Evolutionary conservation across 352 stramenopile species (phyloP), one percentile per base, ranked within the genome.

Genomic region (Phytophthora multivora): DNA sequence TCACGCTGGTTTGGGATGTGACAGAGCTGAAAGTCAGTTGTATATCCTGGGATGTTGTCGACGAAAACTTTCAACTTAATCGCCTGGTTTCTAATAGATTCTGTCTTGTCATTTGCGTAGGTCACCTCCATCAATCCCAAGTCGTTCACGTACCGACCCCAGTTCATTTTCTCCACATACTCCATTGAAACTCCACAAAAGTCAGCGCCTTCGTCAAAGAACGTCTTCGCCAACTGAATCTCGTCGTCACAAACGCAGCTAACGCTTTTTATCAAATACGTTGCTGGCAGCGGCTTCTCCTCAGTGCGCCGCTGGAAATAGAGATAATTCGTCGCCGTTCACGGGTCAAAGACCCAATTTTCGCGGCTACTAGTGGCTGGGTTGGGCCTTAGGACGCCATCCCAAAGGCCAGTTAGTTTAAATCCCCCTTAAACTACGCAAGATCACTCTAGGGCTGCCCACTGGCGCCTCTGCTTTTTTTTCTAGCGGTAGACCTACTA

Each of bases 371-470:
- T 23, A 31, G 7, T 50, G 55, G 54, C 19, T 50, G n/a, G n/a
- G n/a, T n/a, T n/a, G n/a, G n/a, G n/a, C n/a, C n/a, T n/a, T 43
- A 42, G 55, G 36, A 50, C 7, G 33, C 33, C 43, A 54, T 48
- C 23, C n/a, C 42, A 6, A 48, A 12, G 45, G 23, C 45, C 35
- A 3, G 4, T 35, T 63, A 63, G 55, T 63, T 63, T 63, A 55
- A 56, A 63, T 55, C 36, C 1, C 23, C n/a, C 6, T 55, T 63
- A 5, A 56, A n/a, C 26, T 63, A 43, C 0, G 35, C 15, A 0
- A 63, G 6, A 12, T 51, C 16, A 11, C n/a, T 23, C 18, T 50
- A n/a, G n/a, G n/a, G n/a, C n/a, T n/a, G n/a, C n/a, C n/a, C n/a
- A n/a, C n/a, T n/a, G n/a, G n/a, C n/a, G n/a, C n/a, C n/a, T n/a